Evolutionary conservation across 257 asterid genomes (phyloP).

Genomic region (Fraxinus anomala): DNA sequence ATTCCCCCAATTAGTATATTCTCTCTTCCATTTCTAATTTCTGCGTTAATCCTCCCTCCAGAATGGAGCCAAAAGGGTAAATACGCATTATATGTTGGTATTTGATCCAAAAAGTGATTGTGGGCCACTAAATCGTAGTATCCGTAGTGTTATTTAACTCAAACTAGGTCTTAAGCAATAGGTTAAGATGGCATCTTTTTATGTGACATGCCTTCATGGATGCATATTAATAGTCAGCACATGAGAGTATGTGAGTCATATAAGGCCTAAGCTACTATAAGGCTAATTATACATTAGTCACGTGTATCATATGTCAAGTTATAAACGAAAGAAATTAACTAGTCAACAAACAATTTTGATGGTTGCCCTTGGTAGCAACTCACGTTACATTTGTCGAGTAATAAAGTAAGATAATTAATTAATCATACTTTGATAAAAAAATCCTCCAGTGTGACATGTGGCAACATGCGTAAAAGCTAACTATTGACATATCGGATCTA

Average conservation of each 20-base stretch:
- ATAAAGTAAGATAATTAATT: neutral
- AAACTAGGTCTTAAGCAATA: neutral
- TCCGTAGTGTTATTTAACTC: neutral
- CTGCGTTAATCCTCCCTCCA: neutral
- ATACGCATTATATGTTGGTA: neutral
- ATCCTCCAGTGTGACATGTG: neutral
- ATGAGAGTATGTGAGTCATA: neutral
- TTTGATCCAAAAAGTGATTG: neutral
- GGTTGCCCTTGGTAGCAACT: neutral
- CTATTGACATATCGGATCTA: neutral
- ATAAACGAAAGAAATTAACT: conserved; percentile 1
- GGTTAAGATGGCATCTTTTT: neutral
- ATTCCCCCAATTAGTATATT: neutral
- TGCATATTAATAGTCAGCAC: conserved; percentile 3
- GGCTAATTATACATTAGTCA: neutral
- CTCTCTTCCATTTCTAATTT: neutral
- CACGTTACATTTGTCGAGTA: neutral
- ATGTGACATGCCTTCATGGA: neutral
- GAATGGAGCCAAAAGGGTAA: neutral
- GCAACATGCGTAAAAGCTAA: neutral
- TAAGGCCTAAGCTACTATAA: neutral
- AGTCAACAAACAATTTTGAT: neutral
- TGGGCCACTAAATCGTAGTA: neutral
- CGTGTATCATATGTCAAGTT: neutral
- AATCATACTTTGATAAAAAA: neutral